Evolutionary conservation across 179 eudicot species (phyloP), one percentile per base, ranked within the genome.

Genomic region (Spergularia azorica): DNA sequence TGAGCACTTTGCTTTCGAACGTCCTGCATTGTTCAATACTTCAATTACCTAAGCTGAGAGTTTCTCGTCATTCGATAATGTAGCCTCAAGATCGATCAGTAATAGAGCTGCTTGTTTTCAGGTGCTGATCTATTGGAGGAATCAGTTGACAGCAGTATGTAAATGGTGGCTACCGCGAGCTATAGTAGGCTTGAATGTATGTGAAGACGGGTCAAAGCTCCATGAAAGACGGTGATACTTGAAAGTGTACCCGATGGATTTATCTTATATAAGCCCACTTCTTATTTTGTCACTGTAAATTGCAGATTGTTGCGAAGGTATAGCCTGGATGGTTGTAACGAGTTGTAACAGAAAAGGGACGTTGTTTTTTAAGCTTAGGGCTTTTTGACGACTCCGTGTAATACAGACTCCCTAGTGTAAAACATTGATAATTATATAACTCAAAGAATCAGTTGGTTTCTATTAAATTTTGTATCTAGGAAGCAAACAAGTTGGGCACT

Each of bases 81-180:
- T 55, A 4, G 14, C 46, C 15, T 13, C 32, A 15, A 20, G 57
- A 68, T 48, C 17, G 58, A n/a, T 76, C 9, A 76, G 43, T 8
- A 71, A 1, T 12, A 26, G 71, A 32, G 61, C 2, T 56, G 51
- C 18, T 36, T 63, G 70, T 38, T 66, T 77, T 68, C 84, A 81
- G 84, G 77, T 67, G 70, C 14, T 66, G 61, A 51, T 26, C 59
- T 59, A 54, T 58, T 63, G 73, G 6, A 9, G 60, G 72, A 70
- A 36, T 50, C 48, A 43, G 8, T 68, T 8, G 36, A 70, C 36
- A 54, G 5, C 52, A 55, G 57, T 52, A 56, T 36, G 60, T 18
- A 17, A 18, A 9, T 61, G 69, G 50, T 50, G 38, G 51, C 50
- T 46, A 14, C 52, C n/a, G 51, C 46, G 38, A 8, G 51, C 63